Conservation (phyloP, 257 asterid species). For the Solanum raphanifolium region DNA sequence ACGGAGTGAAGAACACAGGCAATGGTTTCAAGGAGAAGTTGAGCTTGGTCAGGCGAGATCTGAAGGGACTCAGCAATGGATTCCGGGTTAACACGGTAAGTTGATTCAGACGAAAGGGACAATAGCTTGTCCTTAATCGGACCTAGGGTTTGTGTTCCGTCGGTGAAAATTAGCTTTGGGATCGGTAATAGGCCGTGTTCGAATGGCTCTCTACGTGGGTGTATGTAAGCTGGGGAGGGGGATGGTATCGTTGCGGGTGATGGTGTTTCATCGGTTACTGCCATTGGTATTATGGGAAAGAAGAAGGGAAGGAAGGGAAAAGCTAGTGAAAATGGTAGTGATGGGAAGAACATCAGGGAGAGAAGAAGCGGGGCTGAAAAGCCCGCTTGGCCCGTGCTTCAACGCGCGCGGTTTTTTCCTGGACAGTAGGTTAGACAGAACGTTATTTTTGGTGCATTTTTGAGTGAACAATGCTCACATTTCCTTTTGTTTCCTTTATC, state of each 20-base stretch:
- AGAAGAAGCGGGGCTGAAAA: not conserved
- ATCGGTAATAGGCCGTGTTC: conserved; percentile 92
- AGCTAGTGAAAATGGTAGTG: not conserved
- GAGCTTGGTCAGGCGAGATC: conserved; percentile 59
- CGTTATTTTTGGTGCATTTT: too few relatives aligned
- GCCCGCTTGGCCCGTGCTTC: too few relatives aligned
- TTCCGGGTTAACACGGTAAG: conserved; percentile 33
- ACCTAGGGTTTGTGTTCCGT: conserved; percentile 56
- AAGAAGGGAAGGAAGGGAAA: not conserved
- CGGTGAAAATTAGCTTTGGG: conserved; percentile 71
- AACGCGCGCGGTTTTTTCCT: too few relatives aligned
- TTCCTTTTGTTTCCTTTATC: too few relatives aligned
- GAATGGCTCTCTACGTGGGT: conserved; percentile 86
- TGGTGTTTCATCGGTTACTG: not conserved
- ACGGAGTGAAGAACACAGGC: conserved; percentile 52
- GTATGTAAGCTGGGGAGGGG: conserved; percentile 25
- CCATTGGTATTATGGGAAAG: not conserved
- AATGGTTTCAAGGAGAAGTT: conserved; percentile 62
- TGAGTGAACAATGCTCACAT: too few relatives aligned
- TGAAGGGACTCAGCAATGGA: conserved; percentile 45
- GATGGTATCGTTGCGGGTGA: conserved; percentile 14
- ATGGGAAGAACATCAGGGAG: not conserved
- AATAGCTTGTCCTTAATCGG: conserved; percentile 59
- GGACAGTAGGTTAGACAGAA: too few relatives aligned
- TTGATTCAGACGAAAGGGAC: conserved; percentile 35